Evolutionary conservation across 345 rosid species (phyloP).

Genomic region (Noccaea bulbosa): DNA sequence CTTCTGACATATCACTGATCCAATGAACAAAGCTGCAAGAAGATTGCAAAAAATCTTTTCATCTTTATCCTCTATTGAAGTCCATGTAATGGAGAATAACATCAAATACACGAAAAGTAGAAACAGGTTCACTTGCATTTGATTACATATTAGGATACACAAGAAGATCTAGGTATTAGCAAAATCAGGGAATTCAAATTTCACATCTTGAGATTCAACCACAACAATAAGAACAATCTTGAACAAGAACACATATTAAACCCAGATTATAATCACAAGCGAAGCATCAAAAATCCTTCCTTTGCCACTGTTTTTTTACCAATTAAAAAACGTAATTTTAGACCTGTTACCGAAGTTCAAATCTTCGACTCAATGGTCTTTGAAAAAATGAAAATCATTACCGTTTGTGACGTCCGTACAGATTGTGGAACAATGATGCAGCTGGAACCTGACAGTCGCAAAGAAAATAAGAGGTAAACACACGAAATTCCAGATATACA

Average conservation of each 20-base stretch:
- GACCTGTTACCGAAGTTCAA: not conserved
- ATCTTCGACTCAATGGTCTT: not conserved
- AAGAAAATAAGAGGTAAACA: not conserved
- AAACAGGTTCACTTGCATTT: not conserved
- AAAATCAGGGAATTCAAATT: slow-evolving; percentile 1
- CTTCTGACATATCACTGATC: slow-evolving; percentile 47
- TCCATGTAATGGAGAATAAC: not conserved
- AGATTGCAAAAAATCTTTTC: not conserved
- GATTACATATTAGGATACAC: not conserved
- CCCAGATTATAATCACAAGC: slow-evolving; percentile 11
- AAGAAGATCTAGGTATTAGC: not conserved
- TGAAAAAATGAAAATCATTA: slow-evolving; percentile 42
- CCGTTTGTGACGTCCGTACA: slow-evolving; percentile 58
- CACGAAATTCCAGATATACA: not conserved
- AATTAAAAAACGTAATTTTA: not conserved
- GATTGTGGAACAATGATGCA: slow-evolving; percentile 42
- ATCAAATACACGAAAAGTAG: not conserved
- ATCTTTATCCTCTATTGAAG: slow-evolving; percentile 1
- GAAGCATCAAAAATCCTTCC: slow-evolving; percentile 16
- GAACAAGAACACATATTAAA: not conserved
- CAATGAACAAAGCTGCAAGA: slow-evolving; percentile 55
- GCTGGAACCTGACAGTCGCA: slow-evolving; percentile 52
- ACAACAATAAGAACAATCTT: slow-evolving; percentile 1
- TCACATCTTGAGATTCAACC: slow-evolving; percentile 19
- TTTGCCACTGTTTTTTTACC: slow-evolving; percentile 3